Percentiles rank a stretch among this genome's conserved stretches.
phyloP scores from a whole-genome alignment of 352 stramenopile genomes.

The Peronospora farinosa region DNA sequence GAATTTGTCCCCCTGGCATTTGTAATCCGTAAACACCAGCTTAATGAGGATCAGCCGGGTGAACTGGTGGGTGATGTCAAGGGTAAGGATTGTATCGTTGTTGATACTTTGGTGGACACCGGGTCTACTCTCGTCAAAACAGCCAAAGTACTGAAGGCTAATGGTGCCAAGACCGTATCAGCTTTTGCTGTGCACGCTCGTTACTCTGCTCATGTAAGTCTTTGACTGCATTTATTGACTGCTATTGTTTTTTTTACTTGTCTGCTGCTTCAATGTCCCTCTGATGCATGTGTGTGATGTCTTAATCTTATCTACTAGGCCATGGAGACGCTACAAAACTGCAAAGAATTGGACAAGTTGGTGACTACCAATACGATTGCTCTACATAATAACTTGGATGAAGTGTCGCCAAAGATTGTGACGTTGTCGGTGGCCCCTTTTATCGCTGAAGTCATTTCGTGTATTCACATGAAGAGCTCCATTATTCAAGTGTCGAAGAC shows the following conservation, averaged over 20 bases:
- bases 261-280: neutral
- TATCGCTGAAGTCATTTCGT: conserved; percentile 85
- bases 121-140: conserved; percentile 79
- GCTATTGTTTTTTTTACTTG: neutral
- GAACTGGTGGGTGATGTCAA: conserved; percentile 75
- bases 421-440: conserved; percentile 82
- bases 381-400: conserved; percentile 25
- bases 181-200: conserved; percentile 81
- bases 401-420: conserved; percentile 62
- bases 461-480: conserved; percentile 82
- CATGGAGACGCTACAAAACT: conserved; percentile 51
- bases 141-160: conserved; percentile 72
- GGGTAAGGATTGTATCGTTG: conserved; percentile 82
- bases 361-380: conserved; percentile 86
- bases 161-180: conserved; percentile 69
- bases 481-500: conserved; percentile 80
- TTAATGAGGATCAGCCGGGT: conserved; percentile 56
- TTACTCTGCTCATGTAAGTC: conserved; percentile 70
- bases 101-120: conserved; percentile 85
- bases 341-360: conserved; percentile 71
- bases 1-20: conserved; percentile 75
- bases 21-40: conserved; percentile 78
- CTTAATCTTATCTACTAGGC: conserved; percentile 25
- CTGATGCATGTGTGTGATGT: neutral
- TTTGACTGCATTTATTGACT: neutral